A percentile compares a stretch with the other conserved stretches of the same genome.
These are phyloP conservation scores for Paracoccidioides brasiliensis DNA, from an alignment of 2,329 filamentous ascomycete species.

Conservation along the genomic window DNA sequence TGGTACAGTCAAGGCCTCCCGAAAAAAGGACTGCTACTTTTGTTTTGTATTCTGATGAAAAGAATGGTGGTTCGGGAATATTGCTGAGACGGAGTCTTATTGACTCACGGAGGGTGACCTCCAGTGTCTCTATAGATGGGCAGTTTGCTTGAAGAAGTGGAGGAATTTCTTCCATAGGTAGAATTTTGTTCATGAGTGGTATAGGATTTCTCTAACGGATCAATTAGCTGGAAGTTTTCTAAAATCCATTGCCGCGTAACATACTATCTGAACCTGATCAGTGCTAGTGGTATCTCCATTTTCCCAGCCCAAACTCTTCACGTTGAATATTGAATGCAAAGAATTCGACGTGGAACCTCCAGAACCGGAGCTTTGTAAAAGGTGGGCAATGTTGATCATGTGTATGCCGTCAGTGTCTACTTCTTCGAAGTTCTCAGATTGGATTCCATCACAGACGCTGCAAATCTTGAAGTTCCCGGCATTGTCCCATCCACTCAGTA, in stretches of 20 bases:
- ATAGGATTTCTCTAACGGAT: constrained; percentile 20
- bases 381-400: constrained; percentile 42
- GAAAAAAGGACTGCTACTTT: constrained; percentile 76
- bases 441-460: constrained; percentile 51
- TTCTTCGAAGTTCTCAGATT: constrained; percentile 52
- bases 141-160: constrained; percentile 29
- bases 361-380: constrained; percentile 2
- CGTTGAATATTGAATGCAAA: neutral
- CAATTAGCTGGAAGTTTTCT: neutral
- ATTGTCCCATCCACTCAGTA: constrained; percentile 46
- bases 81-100: constrained; percentile 51
- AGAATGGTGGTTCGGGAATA: constrained; percentile 46
- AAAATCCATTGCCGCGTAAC: constrained; percentile 2
- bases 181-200: constrained; percentile 31
- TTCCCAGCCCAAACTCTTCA: constrained; percentile 11
- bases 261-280: constrained; percentile 17
- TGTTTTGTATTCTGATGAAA: constrained; percentile 16
- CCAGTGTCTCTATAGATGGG: constrained; percentile 41
- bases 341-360: neutral
- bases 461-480: constrained; percentile 48
- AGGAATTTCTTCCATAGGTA: constrained; percentile 21
- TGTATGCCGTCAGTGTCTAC: constrained; percentile 77
- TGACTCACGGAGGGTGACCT: constrained; percentile 45
- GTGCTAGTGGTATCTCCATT: constrained; percentile 2
- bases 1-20: constrained; percentile 82